Evolutionary conservation across 192 early-diverging fungal genomes (phyloP), one percentile per base, ranked within the genome.

Genomic region (Linnemannia hyalina): DNA sequence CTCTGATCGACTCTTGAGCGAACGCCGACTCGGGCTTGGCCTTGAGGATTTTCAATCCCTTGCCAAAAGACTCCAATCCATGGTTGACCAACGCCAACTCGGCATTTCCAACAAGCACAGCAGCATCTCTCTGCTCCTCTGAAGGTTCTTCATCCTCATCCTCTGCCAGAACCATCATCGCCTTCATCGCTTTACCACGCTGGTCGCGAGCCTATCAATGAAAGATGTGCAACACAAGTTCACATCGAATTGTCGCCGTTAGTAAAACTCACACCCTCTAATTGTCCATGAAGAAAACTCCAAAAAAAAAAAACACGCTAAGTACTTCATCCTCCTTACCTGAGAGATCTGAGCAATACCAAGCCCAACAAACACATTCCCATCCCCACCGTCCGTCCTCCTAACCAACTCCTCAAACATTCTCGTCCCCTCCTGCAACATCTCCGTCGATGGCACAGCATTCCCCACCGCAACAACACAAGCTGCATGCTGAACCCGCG

Each of bases 371-470:
- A 85, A 73, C 8, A 73, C 69, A 65, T 74, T 76, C 22, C 78
- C 75, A 41, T 80, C 77, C 68, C 46, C 74, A 22, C 78, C 44
- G 0, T 74, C 41, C 1, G 76, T 82, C 46, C 46, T 52, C 20
- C 80, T 57, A 26, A 74, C 82, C 68, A 92, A 47, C 42, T 90
- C 88, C 40, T 79, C 76, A 49, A 82, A 74, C 35, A 88, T 85
- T 15, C 86, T 81, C 47, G 55, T 78, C 0, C 83, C 83, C 3
- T 85, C 83, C 75, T 85, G 73, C 46, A 85, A 65, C 78, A 85
- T 77, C 60, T 80, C 83, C 26, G 65, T 18, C 22, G 83, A 85
- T 0, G 83, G 83, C 49, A 85, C 80, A 6, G 49, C 22, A 29
- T 77, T 80, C 16, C 83, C 83, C 15, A 85, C 74, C 1, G 77